Evolutionary conservation across 495 filamentous ascomycete genomes (phyloP), one percentile per base, ranked within the genome.

Genomic region (Daldinia vernicosa): DNA sequence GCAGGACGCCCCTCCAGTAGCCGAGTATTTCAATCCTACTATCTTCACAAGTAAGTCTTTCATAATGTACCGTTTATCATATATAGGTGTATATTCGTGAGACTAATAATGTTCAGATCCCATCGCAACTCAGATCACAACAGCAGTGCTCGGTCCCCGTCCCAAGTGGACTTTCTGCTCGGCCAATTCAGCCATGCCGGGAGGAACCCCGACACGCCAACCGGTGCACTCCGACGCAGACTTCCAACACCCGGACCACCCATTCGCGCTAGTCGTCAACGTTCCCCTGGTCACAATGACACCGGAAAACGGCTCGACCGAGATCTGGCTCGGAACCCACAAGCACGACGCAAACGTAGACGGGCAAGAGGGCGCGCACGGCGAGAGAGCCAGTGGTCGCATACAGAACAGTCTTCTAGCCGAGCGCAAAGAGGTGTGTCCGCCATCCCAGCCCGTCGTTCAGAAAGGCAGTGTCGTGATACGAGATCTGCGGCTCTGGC

Each of bases 261-360:
- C 86, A 0, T 89, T 89, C 68, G 83, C 84, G 2, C 76, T 85
- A 5, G 83, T 89, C 8, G 74, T 88, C 59, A 89, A 88, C 59
- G 77, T 89, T 4, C 85, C 85, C 0, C 78, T 89, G 2, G 75
- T 85, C 26, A 79, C 79, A 24, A 85, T 86, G 80, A 84, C 80
- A 0, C 76, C 82, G 3, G 78, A 85, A 53, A 89, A 89, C 63
- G 88, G 88, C 6, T 82, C 81, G 0, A 89, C 88, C 0, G 88
- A 90, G 69, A 64, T 89, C 12, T 89, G 87, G 87, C 81, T 89
- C 6, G 88, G 88, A 1, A 88, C 85, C 2, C 87, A 89, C 66
- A 77, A 70, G 15, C 69, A 66, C 17, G 61, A n/a, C 1, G 52
- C 50, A 4, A 70, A 67, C n/a, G 53, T 83, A 2, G 72, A 75